Base-by-base conservation (phyloP, 179 eudicot genomes). In the Carnegiea gigantea region DNA sequence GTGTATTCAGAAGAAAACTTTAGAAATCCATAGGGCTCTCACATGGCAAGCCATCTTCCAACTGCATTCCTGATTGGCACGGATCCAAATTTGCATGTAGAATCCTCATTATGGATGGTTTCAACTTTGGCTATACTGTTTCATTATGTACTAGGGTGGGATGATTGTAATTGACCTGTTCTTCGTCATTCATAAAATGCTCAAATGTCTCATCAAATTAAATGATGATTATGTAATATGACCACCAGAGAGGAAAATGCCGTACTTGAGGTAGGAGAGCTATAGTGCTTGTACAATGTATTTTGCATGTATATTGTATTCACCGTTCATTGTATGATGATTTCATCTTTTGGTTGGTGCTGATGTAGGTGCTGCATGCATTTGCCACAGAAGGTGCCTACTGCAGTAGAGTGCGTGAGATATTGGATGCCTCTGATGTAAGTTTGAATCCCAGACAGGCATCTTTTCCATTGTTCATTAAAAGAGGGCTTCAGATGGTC, bases 371-470 rank as follows among this genome's bases (percentile, higher is more conserved):
- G 77, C 86, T 96, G 85, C 98, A 93, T 86, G 99, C 99, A 75
- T 96, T 96, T 88, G 97, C 98, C 76, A 88, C 98, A 26, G 99
- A 96, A 86, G 99, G 99, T 78, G 97, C 97, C 74, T 94, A 96
- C 80, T 94, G 97, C 86, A 84, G 86, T 77, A 94, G 92, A 92
- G 99, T 96, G 73, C 98, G 92, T 49, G 98, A 92, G 72, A 92
- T 96, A 87, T 86, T 95, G 75, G 86, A 91, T 89, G 85, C 93
- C 70, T 95, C 99, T 54, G 90, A 91, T 82, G 99, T 95, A 95
- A 91, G 95, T 89, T 72, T 11, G 11, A 23, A 46, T 70, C 26
- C 44, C 38, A 9, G 70, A 33, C n/a, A 57, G 15, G 36, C 36
- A 33, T 33, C 23, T 57, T 57, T 57, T 20, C 62, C 6, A 14